Evolutionary conservation across 2,329 filamentous ascomycete species (phyloP).

Genomic region (Myriosclerotinia duriaeana): DNA sequence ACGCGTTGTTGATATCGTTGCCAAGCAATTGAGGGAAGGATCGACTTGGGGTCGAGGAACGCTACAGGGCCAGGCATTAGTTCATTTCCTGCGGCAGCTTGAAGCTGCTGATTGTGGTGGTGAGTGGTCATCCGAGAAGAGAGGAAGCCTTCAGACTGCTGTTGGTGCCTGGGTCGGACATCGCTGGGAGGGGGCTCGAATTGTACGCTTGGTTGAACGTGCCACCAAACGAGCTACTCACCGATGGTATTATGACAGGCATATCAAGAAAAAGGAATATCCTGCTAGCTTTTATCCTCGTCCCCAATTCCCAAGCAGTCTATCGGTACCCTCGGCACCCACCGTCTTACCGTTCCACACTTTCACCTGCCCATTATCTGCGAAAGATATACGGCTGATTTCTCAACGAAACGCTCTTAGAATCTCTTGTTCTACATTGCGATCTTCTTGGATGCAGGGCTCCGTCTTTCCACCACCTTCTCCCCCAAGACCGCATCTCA

Average conservation of each 20-base stretch:
- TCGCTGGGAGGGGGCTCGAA: slow-evolving; percentile 83
- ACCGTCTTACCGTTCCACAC: slow-evolving; percentile 97
- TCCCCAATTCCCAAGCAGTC: slow-evolving; percentile 67
- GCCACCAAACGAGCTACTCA: slow-evolving; percentile 74
- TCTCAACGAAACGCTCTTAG: slow-evolving; percentile 92
- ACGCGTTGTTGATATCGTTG: slow-evolving; percentile 86
- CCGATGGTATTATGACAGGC: slow-evolving; percentile 84
- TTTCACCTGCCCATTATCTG: slow-evolving; percentile 90
- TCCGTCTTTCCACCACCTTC: slow-evolving; percentile 81
- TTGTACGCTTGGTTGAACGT: slow-evolving; percentile 82
- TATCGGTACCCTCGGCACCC: slow-evolving; percentile 82
- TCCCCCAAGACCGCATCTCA: slow-evolving; percentile 80
- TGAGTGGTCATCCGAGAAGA: slow-evolving; percentile 41
- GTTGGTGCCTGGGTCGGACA: slow-evolving; percentile 64
- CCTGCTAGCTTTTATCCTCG: slow-evolving; percentile 63
- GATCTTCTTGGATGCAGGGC: slow-evolving; percentile 78
- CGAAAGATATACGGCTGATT: slow-evolving; percentile 87
- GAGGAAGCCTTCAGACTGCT: slow-evolving; percentile 41
- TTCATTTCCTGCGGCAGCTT: slow-evolving; percentile 42
- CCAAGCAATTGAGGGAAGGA: slow-evolving; percentile 82
- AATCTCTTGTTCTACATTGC: slow-evolving; percentile 87
- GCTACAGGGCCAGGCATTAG: slow-evolving; percentile 56
- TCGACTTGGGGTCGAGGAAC: slow-evolving; percentile 79
- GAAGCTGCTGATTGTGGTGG: slow-evolving; percentile 40
- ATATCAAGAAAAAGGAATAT: slow-evolving; percentile 61